Evolutionary conservation across 225 moss, liverwort and hornwort species (phyloP).

Genomic region (Polytrichum commune): DNA sequence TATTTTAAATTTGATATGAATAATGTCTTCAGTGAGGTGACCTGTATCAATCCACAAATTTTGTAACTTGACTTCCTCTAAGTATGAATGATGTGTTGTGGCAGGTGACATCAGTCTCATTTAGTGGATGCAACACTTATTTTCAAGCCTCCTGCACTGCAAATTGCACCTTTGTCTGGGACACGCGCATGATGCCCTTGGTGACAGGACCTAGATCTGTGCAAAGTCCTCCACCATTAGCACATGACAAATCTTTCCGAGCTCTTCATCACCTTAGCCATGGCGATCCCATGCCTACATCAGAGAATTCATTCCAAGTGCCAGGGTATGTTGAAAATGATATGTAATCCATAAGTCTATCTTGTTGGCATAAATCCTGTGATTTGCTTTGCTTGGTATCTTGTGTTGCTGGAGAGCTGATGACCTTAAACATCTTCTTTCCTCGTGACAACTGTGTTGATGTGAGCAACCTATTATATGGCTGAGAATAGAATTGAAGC

Average conservation of each 20-base stretch:
- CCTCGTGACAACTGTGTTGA: no score
- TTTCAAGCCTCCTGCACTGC: constrained; percentile 89
- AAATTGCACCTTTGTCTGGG: constrained; percentile 83
- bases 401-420: no score
- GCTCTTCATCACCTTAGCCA: constrained; percentile 88
- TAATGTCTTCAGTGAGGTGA: no score
- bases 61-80: no score
- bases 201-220: constrained; percentile 50
- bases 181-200: constrained; percentile 89
- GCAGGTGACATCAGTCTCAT: constrained; percentile 89
- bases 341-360: no score
- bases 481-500: no score
- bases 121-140: constrained; percentile 75
- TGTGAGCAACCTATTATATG: no score
- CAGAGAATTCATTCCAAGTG: constrained; percentile 84
- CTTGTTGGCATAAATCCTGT: no score
- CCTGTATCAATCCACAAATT: no score
- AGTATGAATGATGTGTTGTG: background rate
- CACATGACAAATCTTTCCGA: constrained; percentile 51
- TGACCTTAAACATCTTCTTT: no score
- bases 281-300: constrained; percentile 87
- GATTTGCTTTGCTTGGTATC: no score
- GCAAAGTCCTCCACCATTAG: constrained; percentile 43
- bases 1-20: no score
- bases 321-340: constrained; percentile 50